phyloP scores from a whole-genome alignment of 495 filamentous ascomycete species.

The Friedmanniomyces simplex region DNA sequence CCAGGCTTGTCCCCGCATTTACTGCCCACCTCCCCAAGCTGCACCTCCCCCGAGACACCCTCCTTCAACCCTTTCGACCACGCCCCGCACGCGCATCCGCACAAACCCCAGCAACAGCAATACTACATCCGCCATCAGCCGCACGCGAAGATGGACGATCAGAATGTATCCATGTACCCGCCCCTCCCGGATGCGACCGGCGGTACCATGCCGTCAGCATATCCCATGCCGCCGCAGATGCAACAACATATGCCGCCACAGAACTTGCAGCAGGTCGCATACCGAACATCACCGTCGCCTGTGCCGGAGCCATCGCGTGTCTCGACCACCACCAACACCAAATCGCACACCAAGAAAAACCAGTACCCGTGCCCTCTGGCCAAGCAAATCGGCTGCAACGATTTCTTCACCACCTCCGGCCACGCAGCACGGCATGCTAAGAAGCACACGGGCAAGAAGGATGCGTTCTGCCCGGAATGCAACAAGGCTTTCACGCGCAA shows the following conservation, averaged over 20 bases:
- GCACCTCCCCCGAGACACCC: neutral
- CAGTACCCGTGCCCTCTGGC: conserved; percentile 54
- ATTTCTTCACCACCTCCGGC: conserved; percentile 81
- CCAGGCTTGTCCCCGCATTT: conserved; percentile 27
- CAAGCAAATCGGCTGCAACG: conserved; percentile 32
- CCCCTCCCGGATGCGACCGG: conserved; percentile 20
- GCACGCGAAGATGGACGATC: conserved; percentile 17
- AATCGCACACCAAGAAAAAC: conserved; percentile 40
- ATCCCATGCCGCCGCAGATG: conserved; percentile 18
- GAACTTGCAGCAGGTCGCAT: conserved; percentile 6
- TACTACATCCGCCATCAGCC: neutral
- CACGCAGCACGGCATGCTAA: conserved; percentile 95
- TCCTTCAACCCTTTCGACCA: conserved; percentile 1
- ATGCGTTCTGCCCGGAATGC: conserved; percentile 79
- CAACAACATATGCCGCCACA: conserved; percentile 10
- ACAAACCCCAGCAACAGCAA: neutral
- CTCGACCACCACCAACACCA: conserved; percentile 11
- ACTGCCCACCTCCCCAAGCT: neutral
- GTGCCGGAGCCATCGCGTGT: conserved; percentile 15
- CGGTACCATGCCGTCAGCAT: conserved; percentile 15
- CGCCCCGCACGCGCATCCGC: neutral
- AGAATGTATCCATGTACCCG: conserved; percentile 14
- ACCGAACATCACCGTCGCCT: conserved; percentile 19
- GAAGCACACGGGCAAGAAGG: conserved; percentile 94
- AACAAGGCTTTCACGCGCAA: conserved; percentile 90